phyloP scores from a whole-genome alignment of 805 yeast genomes.

The Martiniozyma abietophila region DNA sequence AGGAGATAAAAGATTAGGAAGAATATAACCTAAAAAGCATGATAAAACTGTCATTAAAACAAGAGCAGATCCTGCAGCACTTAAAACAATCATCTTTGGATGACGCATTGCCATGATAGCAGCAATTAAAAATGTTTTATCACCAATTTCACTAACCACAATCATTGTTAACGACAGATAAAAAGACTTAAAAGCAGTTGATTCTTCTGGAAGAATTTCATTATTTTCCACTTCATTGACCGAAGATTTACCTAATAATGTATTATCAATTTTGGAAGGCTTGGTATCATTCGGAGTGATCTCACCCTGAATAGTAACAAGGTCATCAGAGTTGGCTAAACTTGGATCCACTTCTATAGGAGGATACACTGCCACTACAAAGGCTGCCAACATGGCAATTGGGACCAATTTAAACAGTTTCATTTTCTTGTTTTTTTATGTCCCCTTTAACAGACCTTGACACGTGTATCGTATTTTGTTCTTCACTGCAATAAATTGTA shows the following conservation, averaged over 20 bases:
- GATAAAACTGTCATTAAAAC: slow-evolving; percentile 87
- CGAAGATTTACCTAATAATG: too few species aligned
- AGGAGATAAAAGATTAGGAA: slow-evolving; percentile 76
- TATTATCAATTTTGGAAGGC: too few species aligned
- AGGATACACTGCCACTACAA: slow-evolving; percentile 15
- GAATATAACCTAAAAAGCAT: slow-evolving; percentile 84
- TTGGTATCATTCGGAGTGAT: background rate
- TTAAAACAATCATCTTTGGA: slow-evolving; percentile 73
- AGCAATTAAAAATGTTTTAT: slow-evolving; percentile 92
- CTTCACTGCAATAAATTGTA: too few species aligned
- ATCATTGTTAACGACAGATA: slow-evolving; percentile 85
- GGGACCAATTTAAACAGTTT: background rate
- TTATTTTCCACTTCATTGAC: too few species aligned
- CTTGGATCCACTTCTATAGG: slow-evolving; percentile 7
- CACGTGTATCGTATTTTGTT: too few species aligned
- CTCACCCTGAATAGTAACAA: slow-evolving; percentile 12
- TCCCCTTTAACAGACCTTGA: too few species aligned
- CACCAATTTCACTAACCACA: slow-evolving; percentile 92
- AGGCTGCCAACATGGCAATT: background rate
- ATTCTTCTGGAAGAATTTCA: background rate
- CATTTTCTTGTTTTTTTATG: background rate
- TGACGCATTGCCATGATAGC: slow-evolving; percentile 98
- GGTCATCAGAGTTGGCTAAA: slow-evolving; percentile 4
- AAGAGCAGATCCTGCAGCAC: slow-evolving; percentile 78
- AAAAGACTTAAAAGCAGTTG: slow-evolving; percentile 33